Evolutionary conservation across 768 basidiomycete genomes (phyloP).

Genomic region (Fomitopsis serialis): DNA sequence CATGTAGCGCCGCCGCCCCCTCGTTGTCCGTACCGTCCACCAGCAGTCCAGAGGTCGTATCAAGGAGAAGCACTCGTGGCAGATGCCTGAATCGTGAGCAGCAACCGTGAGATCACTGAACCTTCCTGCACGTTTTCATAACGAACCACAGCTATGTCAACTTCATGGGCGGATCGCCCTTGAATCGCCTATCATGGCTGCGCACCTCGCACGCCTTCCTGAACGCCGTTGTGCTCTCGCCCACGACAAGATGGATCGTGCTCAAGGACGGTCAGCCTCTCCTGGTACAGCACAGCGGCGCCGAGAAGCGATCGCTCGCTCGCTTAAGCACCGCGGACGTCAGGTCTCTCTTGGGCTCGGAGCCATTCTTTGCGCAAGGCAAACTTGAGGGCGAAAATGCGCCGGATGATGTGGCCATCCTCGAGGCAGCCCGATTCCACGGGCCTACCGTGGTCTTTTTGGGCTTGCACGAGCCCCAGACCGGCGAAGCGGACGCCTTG

Average conservation of each 20-base stretch:
- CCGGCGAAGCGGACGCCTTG: slow-evolving; percentile 40
- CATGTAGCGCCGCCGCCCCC: no score
- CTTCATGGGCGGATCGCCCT: slow-evolving; percentile 57
- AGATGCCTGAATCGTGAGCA: slow-evolving; percentile 5
- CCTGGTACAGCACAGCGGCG: slow-evolving; percentile 30
- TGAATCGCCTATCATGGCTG: slow-evolving; percentile 82
- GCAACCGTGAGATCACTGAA: background rate
- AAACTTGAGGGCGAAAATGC: slow-evolving; percentile 33
- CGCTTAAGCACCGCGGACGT: slow-evolving; percentile 58
- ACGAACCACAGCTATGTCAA: slow-evolving; percentile 34
- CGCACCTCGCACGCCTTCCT: slow-evolving; percentile 71
- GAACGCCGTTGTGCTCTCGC: slow-evolving; percentile 56
- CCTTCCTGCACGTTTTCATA: background rate
- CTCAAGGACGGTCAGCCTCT: slow-evolving; percentile 75
- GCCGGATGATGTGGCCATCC: slow-evolving; percentile 21
- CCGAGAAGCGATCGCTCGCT: slow-evolving; percentile 37
- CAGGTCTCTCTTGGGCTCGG: slow-evolving; percentile 56
- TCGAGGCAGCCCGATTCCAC: slow-evolving; percentile 56
- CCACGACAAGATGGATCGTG: slow-evolving; percentile 69
- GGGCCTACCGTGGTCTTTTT: slow-evolving; percentile 70
- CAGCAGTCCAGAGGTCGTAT: background rate
- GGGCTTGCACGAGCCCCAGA: slow-evolving; percentile 61
- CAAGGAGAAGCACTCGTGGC: no score
- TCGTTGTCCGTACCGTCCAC: background rate
- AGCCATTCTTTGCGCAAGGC: slow-evolving; percentile 70